These are phyloP conservation scores for Beauveria caledonica DNA, from an alignment of 2,329 filamentous ascomycete species.

Conservation along the genomic window DNA sequence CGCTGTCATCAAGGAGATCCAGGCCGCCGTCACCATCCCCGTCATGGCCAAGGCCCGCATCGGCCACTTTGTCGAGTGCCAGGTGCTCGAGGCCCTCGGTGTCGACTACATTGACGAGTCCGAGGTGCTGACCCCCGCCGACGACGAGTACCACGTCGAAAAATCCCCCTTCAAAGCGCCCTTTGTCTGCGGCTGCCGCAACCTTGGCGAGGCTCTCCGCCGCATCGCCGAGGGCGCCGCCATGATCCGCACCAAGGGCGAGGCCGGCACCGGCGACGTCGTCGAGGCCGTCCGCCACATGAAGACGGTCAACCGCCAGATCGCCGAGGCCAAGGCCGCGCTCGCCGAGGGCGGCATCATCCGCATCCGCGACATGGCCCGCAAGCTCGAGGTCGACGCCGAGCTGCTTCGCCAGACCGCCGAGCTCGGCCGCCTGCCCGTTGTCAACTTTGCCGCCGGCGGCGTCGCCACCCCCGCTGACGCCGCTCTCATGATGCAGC, in stretches of 20 bases:
- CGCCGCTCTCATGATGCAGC: conserved; percentile 95
- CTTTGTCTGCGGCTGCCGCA: conserved; percentile 94
- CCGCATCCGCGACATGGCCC: conserved; percentile 61
- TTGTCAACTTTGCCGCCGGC: conserved; percentile 97
- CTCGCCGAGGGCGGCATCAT: conserved; percentile 46
- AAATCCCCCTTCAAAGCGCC: conserved; percentile 77
- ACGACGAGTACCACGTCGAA: conserved; percentile 83
- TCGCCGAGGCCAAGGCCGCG: conserved; percentile 70
- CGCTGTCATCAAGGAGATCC: conserved; percentile 88
- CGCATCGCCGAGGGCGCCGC: conserved; percentile 89
- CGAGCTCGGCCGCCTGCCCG: conserved; percentile 77
- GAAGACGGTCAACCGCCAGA: conserved; percentile 78
- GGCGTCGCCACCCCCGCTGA: conserved; percentile 98
- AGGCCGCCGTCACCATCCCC: conserved; percentile 88
- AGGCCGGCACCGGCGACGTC: conserved; percentile 94
- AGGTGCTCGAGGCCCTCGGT: conserved; percentile 90
- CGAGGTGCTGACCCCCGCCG: conserved; percentile 93
- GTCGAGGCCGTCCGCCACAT: conserved; percentile 96
- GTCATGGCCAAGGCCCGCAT: conserved; percentile 99
- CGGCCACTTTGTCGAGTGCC: conserved; percentile 96
- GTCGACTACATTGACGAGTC: conserved; percentile 98
- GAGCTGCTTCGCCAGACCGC: conserved; percentile 79
- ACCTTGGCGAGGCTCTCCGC: conserved; percentile 86
- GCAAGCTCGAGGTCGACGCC: conserved; percentile 72
- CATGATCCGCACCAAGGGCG: conserved; percentile 98